Evolutionary conservation across 2,329 filamentous ascomycete species (phyloP), one percentile per base, ranked within the genome.

Genomic region (Ceratocystis cacaofunesta): DNA sequence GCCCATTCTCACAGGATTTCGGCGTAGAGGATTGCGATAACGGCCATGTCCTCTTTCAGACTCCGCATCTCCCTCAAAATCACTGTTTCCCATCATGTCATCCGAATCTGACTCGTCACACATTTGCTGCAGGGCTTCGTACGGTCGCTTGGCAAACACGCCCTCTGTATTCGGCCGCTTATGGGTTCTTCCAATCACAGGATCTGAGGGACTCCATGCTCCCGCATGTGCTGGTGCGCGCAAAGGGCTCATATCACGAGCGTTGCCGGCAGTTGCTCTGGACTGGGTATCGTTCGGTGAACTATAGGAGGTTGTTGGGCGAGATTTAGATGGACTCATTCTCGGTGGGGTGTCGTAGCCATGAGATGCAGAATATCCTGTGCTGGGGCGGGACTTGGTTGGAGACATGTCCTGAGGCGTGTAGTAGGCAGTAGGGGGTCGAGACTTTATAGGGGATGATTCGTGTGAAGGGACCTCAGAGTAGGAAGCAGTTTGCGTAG

Each of bases 121-220:
- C 0, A 72, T 76, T 68, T 80, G 78, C 65, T 71, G 71, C 44
- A 84, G 69, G 5, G 77, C 74, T 62, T 80, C 75, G 72, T 84
- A 84, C 41, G 75, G 70, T 65, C 73, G 73, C 19, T 64, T 72
- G 44, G 70, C 70, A 62, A 71, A 72, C 63, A 73, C 73, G 66
- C 74, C 72, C 4, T 74, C 74, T 68, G 75, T 75, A 69, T 78
- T 77, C 5, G 65, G 41, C n/a, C 79, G 77, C 69, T 82, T 76
- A 68, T 82, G 79, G 1, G 81, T 83, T 69, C 80, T 78, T 62
- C 76, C 77, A 70, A 82, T 76, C 52, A 82, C 76, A 1, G 80
- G 81, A 48, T 83, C 80, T 0, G 79, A 78, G 1, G 81, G 75
- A 68, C 77, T 77, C 81, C 81, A 84, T 0, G 79, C 76, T 70